phyloP scores from a whole-genome alignment of 2,329 filamentous ascomycete genomes.

The Alternaria incomplexa region DNA sequence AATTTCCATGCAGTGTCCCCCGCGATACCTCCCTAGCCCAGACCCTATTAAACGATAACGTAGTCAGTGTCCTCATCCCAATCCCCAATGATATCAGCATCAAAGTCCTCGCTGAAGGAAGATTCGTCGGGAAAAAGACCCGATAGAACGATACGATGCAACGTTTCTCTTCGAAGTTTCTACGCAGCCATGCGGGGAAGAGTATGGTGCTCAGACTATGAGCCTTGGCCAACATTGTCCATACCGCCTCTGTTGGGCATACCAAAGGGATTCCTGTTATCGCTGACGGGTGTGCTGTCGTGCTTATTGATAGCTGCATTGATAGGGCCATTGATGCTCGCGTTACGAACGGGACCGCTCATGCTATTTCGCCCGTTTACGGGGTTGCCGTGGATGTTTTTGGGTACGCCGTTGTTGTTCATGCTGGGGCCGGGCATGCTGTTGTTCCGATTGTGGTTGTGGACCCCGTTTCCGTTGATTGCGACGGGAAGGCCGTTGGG shows the following conservation, averaged over 20 bases:
- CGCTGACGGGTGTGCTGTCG: slow-evolving; percentile 26
- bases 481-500: not conserved
- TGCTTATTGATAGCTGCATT: slow-evolving; percentile 19
- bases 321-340: slow-evolving; percentile 15
- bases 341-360: slow-evolving; percentile 10
- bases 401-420: slow-evolving; percentile 8
- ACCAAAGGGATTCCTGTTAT: slow-evolving; percentile 21
- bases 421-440: slow-evolving; percentile 10
- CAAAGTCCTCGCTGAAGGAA: not conserved
- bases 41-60: not conserved
- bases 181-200: not conserved
- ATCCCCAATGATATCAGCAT: not conserved
- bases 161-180: not conserved
- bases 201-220: not conserved
- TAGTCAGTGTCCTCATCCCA: not conserved
- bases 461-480: slow-evolving; percentile 16
- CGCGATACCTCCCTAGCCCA: not conserved
- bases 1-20: not conserved
- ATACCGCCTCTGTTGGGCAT: not conserved
- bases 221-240: slow-evolving; percentile 9
- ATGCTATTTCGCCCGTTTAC: slow-evolving; percentile 9
- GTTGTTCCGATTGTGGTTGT: slow-evolving; percentile 1
- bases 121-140: not conserved
- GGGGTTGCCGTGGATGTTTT: slow-evolving; percentile 9
- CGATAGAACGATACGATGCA: not conserved